Conservation (phyloP, 1,284 basidiomycete species). For the Puccinia horiana region DNA sequence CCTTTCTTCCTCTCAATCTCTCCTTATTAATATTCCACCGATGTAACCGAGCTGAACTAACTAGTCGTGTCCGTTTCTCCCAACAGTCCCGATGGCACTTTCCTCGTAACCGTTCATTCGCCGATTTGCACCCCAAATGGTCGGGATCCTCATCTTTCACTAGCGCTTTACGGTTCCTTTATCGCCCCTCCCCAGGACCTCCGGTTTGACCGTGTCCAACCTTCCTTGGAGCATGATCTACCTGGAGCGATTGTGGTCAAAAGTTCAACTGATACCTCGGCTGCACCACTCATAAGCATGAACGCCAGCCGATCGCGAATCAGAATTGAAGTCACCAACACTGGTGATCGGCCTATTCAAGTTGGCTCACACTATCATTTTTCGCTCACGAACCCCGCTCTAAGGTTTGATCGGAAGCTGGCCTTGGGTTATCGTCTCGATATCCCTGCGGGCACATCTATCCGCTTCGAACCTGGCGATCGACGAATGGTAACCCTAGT, state of each 20-base stretch:
- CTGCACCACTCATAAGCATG: conserved; percentile 66
- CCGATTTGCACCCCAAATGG: conserved; percentile 82
- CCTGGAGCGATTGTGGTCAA: conserved; percentile 66
- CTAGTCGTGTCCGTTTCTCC: conserved; percentile 55
- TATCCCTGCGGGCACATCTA: conserved; percentile 89
- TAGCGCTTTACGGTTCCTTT: conserved; percentile 90
- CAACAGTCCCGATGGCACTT: conserved; percentile 65
- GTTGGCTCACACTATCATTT: conserved; percentile 90
- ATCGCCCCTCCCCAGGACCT: conserved; percentile 73
- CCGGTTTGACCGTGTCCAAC: conserved; percentile 53
- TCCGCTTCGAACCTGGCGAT: conserved; percentile 95
- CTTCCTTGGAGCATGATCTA: conserved; percentile 58
- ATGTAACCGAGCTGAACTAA: neutral
- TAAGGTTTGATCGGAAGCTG: conserved; percentile 78
- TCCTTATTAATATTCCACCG: conserved; percentile 45
- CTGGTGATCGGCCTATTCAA: conserved; percentile 91
- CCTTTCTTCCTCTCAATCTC: conserved; percentile 62
- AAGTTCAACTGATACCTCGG: conserved; percentile 26
- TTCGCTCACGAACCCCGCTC: conserved; percentile 78
- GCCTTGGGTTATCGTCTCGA: conserved; percentile 85
- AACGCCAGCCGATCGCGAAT: conserved; percentile 73
- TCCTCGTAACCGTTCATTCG: conserved; percentile 77
- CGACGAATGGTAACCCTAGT: conserved; percentile 80
- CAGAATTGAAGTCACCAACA: conserved; percentile 79
- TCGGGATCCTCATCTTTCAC: conserved; percentile 74